These are phyloP conservation scores for Plasmodium fragile DNA, from an alignment of 169 alveolate genomes.

Conservation along the genomic window DNA sequence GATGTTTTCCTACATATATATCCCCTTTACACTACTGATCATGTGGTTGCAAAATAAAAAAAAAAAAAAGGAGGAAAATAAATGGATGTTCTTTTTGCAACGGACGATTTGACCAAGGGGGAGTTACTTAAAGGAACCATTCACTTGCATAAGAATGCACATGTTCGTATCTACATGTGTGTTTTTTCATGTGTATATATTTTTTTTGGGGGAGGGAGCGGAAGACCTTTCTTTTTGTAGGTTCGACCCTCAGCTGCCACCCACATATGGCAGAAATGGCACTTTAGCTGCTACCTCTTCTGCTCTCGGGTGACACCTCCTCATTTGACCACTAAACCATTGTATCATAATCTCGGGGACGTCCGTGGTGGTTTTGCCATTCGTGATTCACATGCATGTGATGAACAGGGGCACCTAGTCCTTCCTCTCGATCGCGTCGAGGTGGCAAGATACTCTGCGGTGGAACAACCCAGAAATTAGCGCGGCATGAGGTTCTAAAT, in stretches of 20 bases:
- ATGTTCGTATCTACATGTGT: background rate
- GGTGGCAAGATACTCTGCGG: background rate
- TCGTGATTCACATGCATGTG: background rate
- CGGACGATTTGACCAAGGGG: background rate
- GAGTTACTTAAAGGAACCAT: background rate
- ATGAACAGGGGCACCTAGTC: background rate
- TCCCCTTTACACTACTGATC: background rate
- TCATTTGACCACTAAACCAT: background rate
- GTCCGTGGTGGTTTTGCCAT: background rate
- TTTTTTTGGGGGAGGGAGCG: background rate
- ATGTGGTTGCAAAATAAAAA: background rate
- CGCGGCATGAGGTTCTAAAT: background rate
- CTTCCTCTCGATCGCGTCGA: background rate
- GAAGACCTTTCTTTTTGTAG: background rate
- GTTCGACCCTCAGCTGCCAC: background rate
- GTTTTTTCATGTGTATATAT: background rate
- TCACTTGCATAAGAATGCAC: background rate
- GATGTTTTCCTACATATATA: background rate
- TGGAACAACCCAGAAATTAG: background rate
- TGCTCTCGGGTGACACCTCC: background rate
- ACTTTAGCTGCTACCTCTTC: background rate
- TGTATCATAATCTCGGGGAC: background rate
- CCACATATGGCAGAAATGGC: background rate
- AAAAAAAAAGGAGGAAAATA: background rate
- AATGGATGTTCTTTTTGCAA: background rate